Conservation (phyloP, 2,329 filamentous ascomycete genomes). For the Scytalidium sp. region DNA sequence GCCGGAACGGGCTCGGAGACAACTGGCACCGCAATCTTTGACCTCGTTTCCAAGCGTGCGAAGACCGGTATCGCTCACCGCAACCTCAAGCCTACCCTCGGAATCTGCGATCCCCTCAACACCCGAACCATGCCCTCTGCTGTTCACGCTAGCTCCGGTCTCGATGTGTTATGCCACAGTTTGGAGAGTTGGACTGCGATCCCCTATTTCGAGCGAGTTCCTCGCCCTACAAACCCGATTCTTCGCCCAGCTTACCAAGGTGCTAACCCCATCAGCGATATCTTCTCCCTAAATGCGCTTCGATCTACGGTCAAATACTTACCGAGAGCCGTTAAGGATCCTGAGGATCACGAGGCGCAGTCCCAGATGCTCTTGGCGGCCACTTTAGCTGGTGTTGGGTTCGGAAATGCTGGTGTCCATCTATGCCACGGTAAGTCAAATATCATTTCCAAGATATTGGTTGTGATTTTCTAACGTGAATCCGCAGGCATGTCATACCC, state of each 20-base stretch:
- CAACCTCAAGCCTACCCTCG: conserved; percentile 91
- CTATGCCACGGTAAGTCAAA: conserved; percentile 57
- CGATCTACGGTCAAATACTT: conserved; percentile 86
- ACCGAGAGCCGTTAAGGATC: conserved; percentile 80
- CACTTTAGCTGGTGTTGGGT: conserved; percentile 91
- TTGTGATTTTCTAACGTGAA: conserved; percentile 5
- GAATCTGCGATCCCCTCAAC: conserved; percentile 83
- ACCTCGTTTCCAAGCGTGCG: conserved; percentile 81
- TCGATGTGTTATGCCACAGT: conserved; percentile 93
- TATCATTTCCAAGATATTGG: neutral
- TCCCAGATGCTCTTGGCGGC: conserved; percentile 93
- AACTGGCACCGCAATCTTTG: conserved; percentile 97
- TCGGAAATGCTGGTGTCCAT: conserved; percentile 96
- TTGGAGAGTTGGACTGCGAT: conserved; percentile 98
- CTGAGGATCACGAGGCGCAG: conserved; percentile 90
- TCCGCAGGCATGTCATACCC: conserved; percentile 86
- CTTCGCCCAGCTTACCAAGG: conserved; percentile 93
- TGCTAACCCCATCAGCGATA: conserved; percentile 95
- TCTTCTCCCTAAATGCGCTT: conserved; percentile 88
- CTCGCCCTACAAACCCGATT: conserved; percentile 84
- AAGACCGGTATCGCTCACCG: conserved; percentile 97
- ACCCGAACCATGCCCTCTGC: conserved; percentile 94
- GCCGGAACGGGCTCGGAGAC: conserved; percentile 90
- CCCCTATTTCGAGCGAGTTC: conserved; percentile 82
- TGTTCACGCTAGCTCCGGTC: conserved; percentile 85